These are phyloP conservation scores for Vigna reflexopilosa DNA, from an alignment of 306 rosid genomes.

Conservation along the genomic window DNA sequence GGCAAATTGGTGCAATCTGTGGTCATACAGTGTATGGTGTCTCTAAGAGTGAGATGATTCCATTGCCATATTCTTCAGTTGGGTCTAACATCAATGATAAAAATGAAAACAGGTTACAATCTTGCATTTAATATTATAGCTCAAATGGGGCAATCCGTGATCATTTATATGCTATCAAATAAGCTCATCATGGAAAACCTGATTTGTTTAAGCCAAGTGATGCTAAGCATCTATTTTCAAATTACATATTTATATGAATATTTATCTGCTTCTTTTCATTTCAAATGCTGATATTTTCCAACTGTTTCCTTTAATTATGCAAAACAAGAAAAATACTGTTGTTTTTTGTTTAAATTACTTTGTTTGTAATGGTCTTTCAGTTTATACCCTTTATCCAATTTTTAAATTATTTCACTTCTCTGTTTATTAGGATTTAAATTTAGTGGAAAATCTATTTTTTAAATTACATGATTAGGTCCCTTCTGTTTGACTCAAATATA, in stretches of 20 bases:
- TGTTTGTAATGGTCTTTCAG: conserved; percentile 30
- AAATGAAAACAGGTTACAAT: conserved; percentile 91
- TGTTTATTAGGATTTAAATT: conserved; percentile 22
- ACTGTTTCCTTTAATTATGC: conserved; percentile 6
- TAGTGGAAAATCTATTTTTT: conserved; percentile 16
- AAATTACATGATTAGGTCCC: conserved; percentile 13
- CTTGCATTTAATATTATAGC: conserved; percentile 45
- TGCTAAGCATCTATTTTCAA: conserved; percentile 18
- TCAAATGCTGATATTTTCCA: conserved; percentile 24
- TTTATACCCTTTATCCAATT: conserved; percentile 15
- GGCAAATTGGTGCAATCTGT: conserved; percentile 90
- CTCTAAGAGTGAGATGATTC: conserved; percentile 90
- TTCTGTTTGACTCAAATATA: conserved; percentile 25
- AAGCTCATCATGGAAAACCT: conserved; percentile 53
- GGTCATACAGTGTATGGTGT: conserved; percentile 86
- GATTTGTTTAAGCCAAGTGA: conserved; percentile 42
- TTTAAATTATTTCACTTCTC: conserved; percentile 27
- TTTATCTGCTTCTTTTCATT: conserved; percentile 19
- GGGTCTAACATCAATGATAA: conserved; percentile 65
- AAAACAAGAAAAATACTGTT: conserved; percentile 12
- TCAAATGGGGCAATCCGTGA: not conserved
- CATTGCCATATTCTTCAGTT: conserved; percentile 82
- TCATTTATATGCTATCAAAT: conserved; percentile 9
- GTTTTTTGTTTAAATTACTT: conserved; percentile 40
- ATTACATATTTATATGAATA: not conserved